Evolutionary conservation across 2,329 filamentous ascomycete genomes (phyloP).

Genomic region (Fusarium fracticaudum): DNA sequence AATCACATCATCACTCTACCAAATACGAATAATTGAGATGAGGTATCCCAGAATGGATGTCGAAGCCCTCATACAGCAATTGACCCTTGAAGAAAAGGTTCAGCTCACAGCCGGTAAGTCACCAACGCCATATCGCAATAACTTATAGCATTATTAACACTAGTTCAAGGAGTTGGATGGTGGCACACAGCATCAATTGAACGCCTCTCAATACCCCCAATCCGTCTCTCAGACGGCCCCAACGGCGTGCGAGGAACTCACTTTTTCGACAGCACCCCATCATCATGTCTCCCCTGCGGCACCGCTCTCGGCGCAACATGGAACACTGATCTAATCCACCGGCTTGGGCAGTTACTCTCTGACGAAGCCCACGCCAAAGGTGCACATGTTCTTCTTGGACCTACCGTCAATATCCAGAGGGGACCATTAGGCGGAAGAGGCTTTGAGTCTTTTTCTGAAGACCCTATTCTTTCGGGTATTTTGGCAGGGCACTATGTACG

Average conservation of each 20-base stretch:
- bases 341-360: neutral
- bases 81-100: neutral
- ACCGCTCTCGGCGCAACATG: conserved; percentile 13
- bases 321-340: neutral
- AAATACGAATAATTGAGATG: neutral
- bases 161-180: neutral
- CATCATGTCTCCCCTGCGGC: conserved; percentile 34
- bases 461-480: neutral
- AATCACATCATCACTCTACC: neutral
- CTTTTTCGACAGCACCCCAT: conserved; percentile 38
- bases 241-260: conserved; percentile 35
- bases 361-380: conserved; percentile 3
- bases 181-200: conserved; percentile 31
- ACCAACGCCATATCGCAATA: too few relatives aligned
- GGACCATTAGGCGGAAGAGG: neutral
- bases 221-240: conserved; percentile 29
- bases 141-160: too few relatives aligned
- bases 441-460: neutral
- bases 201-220: conserved; percentile 14
- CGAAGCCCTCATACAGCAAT: neutral
- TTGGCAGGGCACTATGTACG: neutral
- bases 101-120: neutral
- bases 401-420: neutral
- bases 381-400: neutral
- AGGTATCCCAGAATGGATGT: neutral